phyloP scores from a whole-genome alignment of 805 yeast species.

The Candida andamanensis region DNA sequence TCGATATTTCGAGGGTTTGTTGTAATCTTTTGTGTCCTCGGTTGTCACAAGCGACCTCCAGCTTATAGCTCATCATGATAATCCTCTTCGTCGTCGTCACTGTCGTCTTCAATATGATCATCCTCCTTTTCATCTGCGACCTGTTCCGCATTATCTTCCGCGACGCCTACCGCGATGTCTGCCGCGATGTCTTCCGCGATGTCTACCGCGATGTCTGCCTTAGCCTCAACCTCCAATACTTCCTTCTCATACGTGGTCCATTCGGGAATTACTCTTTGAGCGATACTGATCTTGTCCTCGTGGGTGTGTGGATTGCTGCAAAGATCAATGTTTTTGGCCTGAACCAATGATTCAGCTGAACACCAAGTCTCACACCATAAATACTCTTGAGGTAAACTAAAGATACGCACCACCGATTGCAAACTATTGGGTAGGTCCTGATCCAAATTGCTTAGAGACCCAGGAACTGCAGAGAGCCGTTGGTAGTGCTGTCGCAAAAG shows the following conservation, averaged over 20 bases:
- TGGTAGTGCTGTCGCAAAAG: slow-evolving; percentile 80
- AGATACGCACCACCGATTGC: slow-evolving; percentile 63
- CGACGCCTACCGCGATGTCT: slow-evolving; percentile 3
- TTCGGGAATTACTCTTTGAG: slow-evolving; percentile 71
- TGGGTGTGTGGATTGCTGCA: slow-evolving; percentile 82
- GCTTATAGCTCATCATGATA: no score
- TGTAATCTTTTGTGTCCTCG: no score
- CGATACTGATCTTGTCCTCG: slow-evolving; percentile 72
- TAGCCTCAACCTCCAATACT: slow-evolving; percentile 19
- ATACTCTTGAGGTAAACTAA: slow-evolving; percentile 78
- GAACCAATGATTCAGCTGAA: slow-evolving; percentile 50
- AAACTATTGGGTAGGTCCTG: slow-evolving; percentile 92
- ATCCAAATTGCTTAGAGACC: slow-evolving; percentile 76
- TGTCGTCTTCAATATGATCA: neutral
- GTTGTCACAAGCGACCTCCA: no score
- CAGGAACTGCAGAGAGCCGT: slow-evolving; percentile 69
- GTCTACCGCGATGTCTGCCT: neutral
- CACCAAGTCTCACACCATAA: slow-evolving; percentile 96
- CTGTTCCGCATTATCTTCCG: neutral
- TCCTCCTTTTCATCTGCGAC: neutral
- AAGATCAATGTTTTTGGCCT: slow-evolving; percentile 75
- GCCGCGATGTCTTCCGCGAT: neutral
- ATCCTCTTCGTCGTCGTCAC: slow-evolving; percentile 5
- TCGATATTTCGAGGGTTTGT: no score
- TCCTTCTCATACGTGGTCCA: slow-evolving; percentile 66